A percentile compares a stretch with the other conserved stretches of the same genome.
Evolutionary conservation across 345 rosid species (phyloP).

Genomic region (Eucalyptus camaldulensis): DNA sequence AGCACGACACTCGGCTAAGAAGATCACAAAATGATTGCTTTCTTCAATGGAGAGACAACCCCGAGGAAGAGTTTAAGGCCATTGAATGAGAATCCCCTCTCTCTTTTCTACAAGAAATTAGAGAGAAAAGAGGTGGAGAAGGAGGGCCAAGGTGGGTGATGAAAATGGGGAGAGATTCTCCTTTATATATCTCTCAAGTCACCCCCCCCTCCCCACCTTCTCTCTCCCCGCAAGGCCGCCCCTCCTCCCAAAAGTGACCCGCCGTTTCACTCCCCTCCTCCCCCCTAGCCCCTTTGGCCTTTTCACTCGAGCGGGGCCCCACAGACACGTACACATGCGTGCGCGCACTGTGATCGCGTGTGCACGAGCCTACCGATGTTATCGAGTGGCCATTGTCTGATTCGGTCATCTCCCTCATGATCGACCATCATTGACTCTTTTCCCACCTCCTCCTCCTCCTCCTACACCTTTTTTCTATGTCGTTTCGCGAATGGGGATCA

Average conservation of each 20-base stretch:
- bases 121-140: background rate
- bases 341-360: background rate
- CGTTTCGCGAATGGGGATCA: background rate
- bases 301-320: background rate
- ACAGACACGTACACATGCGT: background rate
- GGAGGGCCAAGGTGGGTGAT: background rate
- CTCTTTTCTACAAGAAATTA: background rate
- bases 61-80: background rate
- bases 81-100: background rate
- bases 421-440: background rate
- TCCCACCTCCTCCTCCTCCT: background rate
- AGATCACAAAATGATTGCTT: background rate
- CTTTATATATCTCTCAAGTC: background rate
- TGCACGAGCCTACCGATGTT: background rate
- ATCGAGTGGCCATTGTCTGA: background rate
- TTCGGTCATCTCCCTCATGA: background rate
- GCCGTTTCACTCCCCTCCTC: background rate
- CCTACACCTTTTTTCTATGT: background rate
- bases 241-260: background rate
- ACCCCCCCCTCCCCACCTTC: no score
- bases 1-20: background rate
- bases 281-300: accelerated
- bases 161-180: background rate
- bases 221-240: background rate
- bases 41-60: background rate